These are phyloP conservation scores for Fagopyrum esculentum DNA, from an alignment of 148 eudicot species.

Conservation along the genomic window DNA sequence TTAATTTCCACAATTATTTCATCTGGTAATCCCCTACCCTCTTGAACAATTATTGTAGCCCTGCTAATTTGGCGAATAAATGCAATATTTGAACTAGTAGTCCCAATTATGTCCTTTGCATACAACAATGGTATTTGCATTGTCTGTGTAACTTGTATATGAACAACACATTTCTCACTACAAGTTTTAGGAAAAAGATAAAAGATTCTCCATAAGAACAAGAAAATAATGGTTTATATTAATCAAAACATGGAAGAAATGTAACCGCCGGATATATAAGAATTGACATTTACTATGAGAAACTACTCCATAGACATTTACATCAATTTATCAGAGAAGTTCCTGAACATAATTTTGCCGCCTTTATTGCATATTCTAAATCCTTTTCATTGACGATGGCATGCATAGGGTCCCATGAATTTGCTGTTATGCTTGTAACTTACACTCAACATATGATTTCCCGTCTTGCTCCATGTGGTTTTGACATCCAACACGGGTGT, in stretches of 20 bases:
- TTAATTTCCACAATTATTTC: slow-evolving; percentile 97
- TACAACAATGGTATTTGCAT: slow-evolving; percentile 91
- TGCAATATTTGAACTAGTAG: slow-evolving; percentile 84
- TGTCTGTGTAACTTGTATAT: slow-evolving; percentile 62
- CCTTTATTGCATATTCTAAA: neutral
- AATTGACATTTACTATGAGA: neutral
- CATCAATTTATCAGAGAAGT: too few relatives aligned
- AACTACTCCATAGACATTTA: neutral
- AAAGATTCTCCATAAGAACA: neutral
- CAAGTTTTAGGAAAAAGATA: neutral
- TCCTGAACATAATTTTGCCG: neutral
- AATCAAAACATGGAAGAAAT: neutral
- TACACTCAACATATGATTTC: slow-evolving; percentile 18
- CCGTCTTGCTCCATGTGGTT: slow-evolving; percentile 38
- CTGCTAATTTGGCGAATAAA: slow-evolving; percentile 80
- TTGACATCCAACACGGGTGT: slow-evolving; percentile 48
- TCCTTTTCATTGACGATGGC: neutral
- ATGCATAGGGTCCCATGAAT: too few relatives aligned
- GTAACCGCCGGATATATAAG: neutral
- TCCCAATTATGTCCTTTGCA: slow-evolving; percentile 94
- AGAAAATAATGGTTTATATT: neutral
- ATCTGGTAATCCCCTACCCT: slow-evolving; percentile 67
- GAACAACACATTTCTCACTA: neutral
- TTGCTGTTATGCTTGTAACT: too few relatives aligned
- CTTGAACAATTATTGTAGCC: slow-evolving; percentile 80